Evolutionary conservation across 495 filamentous ascomycete genomes (phyloP), one percentile per base, ranked within the genome.

Genomic region (Penicillium egyptiacum): DNA sequence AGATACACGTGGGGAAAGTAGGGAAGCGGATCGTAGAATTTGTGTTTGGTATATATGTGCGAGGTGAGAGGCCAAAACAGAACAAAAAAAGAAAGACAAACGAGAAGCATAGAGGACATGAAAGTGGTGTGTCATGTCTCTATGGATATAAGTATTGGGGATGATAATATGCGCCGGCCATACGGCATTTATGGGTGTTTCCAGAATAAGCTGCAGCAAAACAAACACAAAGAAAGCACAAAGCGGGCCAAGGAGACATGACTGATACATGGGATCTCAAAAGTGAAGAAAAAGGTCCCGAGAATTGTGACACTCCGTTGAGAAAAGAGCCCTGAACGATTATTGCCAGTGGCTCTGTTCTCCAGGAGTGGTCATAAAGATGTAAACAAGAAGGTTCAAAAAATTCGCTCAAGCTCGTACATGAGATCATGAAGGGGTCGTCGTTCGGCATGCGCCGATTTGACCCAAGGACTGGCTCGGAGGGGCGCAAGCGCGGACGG

Each of bases 361-460:
- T 57, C 59, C 44, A 19, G 66, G 56, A 64, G 59, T 33, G 56
- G 41, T 59, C 45, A 59, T 42, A 55, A 65, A 60, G 49, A 60
- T 67, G 64, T 68, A 59, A 64, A 62, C 58, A 70, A 71, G 67
- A 64, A 65, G 57, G 41, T 49, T 41, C 60, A 54, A 66, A 69
- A 63, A 70, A 71, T 69, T 67, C 70, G 69, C 73, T 68, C 70
- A 69, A 64, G 70, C 68, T 73, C 73, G 65, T 76, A 72, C 68
- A 73, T 72, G 69, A 70, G 70, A 66, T 76, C 64, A 55, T 69
- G 61, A 64, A 73, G 61, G 53, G 60, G 49, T 59, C 48, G 56
- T 60, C 48, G 58, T 31, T 57, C 40, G 56, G 53, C 51, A 41
- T 12, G 55, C 7, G 25, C 50, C 50, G 17, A 26, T 30, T 40